Evolutionary conservation across 2,329 filamentous ascomycete species (phyloP).

Genomic region (Purpureocillium takamizusanense): DNA sequence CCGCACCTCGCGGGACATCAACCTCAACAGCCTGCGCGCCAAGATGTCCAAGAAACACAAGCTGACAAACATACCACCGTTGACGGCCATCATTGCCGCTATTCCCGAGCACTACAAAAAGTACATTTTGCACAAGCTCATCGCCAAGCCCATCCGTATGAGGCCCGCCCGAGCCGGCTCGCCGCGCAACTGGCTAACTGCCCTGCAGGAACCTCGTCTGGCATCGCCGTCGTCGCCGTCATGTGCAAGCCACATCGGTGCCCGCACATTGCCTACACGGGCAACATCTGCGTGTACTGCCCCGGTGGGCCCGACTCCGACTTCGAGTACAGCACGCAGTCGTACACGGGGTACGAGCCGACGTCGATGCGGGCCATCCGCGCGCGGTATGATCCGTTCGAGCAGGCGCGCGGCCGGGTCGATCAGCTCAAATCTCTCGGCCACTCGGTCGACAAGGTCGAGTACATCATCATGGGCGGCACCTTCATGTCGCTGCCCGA

Average conservation of each 20-base stretch:
- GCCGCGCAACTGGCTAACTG: slow-evolving; percentile 3
- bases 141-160: slow-evolving; percentile 87
- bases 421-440: slow-evolving; percentile 94
- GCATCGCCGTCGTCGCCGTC: slow-evolving; percentile 95
- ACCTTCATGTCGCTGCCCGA: slow-evolving; percentile 96
- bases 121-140: slow-evolving; percentile 91
- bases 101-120: slow-evolving; percentile 99
- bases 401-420: slow-evolving; percentile 89
- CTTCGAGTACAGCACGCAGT: slow-evolving; percentile 98
- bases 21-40: slow-evolving; percentile 79
- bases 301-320: slow-evolving; percentile 96
- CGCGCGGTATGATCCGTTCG: slow-evolving; percentile 93
- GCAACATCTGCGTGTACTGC: slow-evolving; percentile 98
- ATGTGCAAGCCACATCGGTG: slow-evolving; percentile 99
- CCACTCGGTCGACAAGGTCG: slow-evolving; percentile 96
- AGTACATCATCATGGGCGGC: slow-evolving; percentile 99
- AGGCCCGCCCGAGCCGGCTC: neutral
- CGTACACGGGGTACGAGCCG: slow-evolving; percentile 96
- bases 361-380: slow-evolving; percentile 98
- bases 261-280: slow-evolving; percentile 95
- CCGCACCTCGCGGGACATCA: slow-evolving; percentile 74
- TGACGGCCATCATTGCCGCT: slow-evolving; percentile 95
- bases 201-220: slow-evolving; percentile 73
- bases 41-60: slow-evolving; percentile 91
- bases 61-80: slow-evolving; percentile 75